phyloP scores from a whole-genome alignment of 1,284 basidiomycete genomes.

The Ganoderma sinense region DNA sequence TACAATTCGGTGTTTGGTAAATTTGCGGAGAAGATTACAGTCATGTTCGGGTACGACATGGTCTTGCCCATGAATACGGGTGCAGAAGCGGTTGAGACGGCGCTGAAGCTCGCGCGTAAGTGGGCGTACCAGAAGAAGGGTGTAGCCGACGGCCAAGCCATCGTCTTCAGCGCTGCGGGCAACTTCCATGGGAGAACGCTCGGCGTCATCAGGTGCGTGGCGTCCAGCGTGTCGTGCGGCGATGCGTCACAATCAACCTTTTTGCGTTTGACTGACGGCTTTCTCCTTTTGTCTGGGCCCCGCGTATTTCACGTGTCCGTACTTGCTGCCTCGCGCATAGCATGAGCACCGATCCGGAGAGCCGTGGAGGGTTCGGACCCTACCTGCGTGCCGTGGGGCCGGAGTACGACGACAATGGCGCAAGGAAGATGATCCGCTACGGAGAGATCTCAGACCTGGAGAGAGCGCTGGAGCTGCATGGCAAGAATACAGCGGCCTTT shows the following conservation, averaged over 20 bases:
- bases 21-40: conserved; percentile 88
- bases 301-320: conserved; percentile 15
- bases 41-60: conserved; percentile 91
- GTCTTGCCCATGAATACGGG: conserved; percentile 99
- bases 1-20: conserved; percentile 92
- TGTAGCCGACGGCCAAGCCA: conserved; percentile 84
- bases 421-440: conserved; percentile 74
- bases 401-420: conserved; percentile 60
- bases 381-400: conserved; percentile 91
- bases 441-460: conserved; percentile 87
- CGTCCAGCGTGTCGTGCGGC: conserved; percentile 11
- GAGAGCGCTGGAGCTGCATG: conserved; percentile 83
- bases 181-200: conserved; percentile 98
- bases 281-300: neutral
- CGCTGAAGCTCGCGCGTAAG: conserved; percentile 86
- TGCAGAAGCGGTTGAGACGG: conserved; percentile 96
- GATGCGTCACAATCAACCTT: conserved; percentile 22
- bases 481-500: conserved; percentile 90
- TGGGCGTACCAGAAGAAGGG: conserved; percentile 94
- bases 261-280: conserved; percentile 27
- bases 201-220: conserved; percentile 79
- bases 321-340: conserved; percentile 44
- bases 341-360: conserved; percentile 97
- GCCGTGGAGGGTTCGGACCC: conserved; percentile 89
- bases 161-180: conserved; percentile 87